Conservation (phyloP, 306 rosid species). For the Acacia crassicarpa region DNA sequence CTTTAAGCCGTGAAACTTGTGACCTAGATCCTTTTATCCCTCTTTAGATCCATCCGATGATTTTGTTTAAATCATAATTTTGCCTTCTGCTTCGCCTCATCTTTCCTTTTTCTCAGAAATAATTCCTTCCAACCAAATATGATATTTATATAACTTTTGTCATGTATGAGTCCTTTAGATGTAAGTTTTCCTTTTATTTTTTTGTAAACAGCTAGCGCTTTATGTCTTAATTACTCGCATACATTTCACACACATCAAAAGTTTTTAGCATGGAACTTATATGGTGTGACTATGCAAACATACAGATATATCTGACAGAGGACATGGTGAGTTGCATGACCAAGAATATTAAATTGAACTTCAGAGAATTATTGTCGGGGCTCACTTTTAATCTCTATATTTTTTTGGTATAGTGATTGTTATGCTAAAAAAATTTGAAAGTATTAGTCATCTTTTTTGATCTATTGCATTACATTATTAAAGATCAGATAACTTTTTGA, state of each 20-base stretch:
- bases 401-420: too few species aligned
- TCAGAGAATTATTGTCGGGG: neutral
- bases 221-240: neutral
- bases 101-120: neutral
- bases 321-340: neutral
- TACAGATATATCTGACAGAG: neutral
- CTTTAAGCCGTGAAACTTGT: neutral
- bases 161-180: neutral
- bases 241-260: neutral
- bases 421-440: neutral
- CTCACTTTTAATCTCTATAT: neutral
- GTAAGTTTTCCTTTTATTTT: neutral
- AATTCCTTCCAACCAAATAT: neutral
- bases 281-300: neutral
- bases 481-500: too few species aligned
- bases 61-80: neutral
- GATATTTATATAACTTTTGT: neutral
- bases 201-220: neutral
- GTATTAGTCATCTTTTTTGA: too few species aligned
- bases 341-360: neutral
- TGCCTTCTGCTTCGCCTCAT: neutral
- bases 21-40: neutral
- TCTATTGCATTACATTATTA: neutral
- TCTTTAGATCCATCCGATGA: neutral
- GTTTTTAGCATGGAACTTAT: neutral